Conservation (phyloP, 2,329 filamentous ascomycete species). For the Trichophyton simii region DNA sequence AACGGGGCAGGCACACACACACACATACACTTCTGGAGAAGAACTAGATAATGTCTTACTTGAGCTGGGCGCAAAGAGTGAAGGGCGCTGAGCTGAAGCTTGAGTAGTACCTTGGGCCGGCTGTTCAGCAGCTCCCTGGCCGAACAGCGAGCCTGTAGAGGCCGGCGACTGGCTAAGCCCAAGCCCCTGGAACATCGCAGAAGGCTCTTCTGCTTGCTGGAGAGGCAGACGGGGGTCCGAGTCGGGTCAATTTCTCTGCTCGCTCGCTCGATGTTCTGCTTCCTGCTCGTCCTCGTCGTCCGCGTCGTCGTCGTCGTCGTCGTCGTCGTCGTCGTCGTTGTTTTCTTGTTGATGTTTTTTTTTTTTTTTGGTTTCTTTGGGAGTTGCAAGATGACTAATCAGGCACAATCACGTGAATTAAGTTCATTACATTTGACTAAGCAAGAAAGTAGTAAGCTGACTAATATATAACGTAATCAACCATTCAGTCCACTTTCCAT, state of each 20-base stretch:
- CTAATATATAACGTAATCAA: no score
- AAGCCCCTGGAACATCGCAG: neutral
- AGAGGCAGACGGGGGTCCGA: neutral
- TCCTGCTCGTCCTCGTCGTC: neutral
- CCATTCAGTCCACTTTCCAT: no score
- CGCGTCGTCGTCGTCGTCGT: no score
- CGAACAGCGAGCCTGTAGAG: neutral
- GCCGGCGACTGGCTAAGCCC: neutral
- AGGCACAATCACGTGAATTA: no score
- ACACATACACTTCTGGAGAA: neutral
- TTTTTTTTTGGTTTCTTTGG: no score
- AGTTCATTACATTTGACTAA: no score
- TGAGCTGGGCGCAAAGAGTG: constrained; percentile 8
- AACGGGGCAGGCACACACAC: neutral
- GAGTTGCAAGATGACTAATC: no score
- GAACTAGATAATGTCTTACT: neutral
- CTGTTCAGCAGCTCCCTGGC: constrained; percentile 3
- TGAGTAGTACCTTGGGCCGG: constrained; percentile 10
- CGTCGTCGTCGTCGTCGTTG: no score
- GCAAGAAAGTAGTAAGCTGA: no score
- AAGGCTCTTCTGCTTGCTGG: neutral
- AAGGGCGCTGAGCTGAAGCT: constrained; percentile 6
- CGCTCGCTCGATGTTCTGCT: neutral
- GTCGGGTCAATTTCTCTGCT: neutral
- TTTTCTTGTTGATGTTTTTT: no score